phyloP scores from a whole-genome alignment of 2,329 filamentous ascomycete genomes.

The Colletotrichum agaves region DNA sequence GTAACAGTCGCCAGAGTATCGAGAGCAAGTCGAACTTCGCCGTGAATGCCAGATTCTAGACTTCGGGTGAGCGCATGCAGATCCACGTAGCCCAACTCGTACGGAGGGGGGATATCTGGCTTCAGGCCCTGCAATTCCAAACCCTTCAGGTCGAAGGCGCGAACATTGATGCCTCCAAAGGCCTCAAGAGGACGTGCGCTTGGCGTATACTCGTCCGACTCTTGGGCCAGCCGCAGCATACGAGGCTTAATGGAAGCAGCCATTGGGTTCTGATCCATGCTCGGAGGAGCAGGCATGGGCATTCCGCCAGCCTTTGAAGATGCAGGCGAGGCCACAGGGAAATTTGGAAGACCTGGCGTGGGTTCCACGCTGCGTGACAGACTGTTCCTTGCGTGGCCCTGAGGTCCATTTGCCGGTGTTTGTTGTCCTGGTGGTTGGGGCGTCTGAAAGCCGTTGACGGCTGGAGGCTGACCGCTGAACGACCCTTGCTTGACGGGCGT shows the following conservation, averaged over 20 bases:
- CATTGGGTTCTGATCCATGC: conserved; percentile 30
- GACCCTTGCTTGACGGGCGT: conserved; percentile 60
- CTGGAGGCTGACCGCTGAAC: conserved; percentile 55
- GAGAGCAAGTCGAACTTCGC: conserved; percentile 88
- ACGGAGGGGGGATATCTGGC: conserved; percentile 78
- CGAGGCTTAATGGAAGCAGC: conserved; percentile 43
- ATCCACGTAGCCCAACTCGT: conserved; percentile 88
- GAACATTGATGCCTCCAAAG: conserved; percentile 79
- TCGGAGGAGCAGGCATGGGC: conserved; percentile 48
- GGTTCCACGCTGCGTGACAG: conserved; percentile 63
- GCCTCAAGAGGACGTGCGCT: conserved; percentile 65
- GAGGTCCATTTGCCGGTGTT: conserved; percentile 54
- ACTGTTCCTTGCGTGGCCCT: conserved; percentile 60
- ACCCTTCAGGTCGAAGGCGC: conserved; percentile 71
- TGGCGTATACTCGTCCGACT: conserved; percentile 66
- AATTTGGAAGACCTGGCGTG: conserved; percentile 51
- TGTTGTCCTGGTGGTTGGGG: conserved; percentile 56
- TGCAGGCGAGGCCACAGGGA: conserved; percentile 59
- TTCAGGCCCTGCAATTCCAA: conserved; percentile 74
- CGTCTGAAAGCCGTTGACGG: conserved; percentile 61
- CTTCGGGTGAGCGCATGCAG: conserved; percentile 90
- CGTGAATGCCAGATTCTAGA: conserved; percentile 88
- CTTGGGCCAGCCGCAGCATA: conserved; percentile 52
- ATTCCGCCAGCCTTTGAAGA: conserved; percentile 54
- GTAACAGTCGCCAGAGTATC: conserved; percentile 81